Percentiles rank a stretch among this genome's conserved stretches.
Evolutionary conservation across 805 yeast genomes (phyloP).

Genomic region (Kodamaea fukazawae): DNA sequence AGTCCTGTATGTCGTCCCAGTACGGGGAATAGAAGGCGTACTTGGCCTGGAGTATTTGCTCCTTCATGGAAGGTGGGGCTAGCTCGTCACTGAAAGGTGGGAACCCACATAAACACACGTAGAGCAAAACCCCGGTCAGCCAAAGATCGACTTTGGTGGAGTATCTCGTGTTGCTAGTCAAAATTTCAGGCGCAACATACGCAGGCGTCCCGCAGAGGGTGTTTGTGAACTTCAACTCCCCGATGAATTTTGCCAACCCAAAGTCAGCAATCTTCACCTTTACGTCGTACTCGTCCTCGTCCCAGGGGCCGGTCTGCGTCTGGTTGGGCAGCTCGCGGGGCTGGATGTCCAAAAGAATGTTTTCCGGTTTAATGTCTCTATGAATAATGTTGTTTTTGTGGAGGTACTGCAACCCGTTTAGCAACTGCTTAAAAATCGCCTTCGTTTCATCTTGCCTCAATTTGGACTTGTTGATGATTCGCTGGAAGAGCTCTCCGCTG

Average conservation of each 20-base stretch:
- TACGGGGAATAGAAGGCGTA: conserved; percentile 77
- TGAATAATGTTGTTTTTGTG: conserved; percentile 43
- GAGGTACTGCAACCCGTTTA: conserved; percentile 37
- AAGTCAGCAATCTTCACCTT: conserved; percentile 79
- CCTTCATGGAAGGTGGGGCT: conserved; percentile 76
- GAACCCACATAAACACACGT: conserved; percentile 79
- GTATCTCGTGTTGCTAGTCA: conserved; percentile 53
- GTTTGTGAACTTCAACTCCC: conserved; percentile 69
- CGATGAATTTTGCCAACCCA: conserved; percentile 69
- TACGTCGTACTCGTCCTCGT: conserved; percentile 56
- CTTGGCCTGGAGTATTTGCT: conserved; percentile 64
- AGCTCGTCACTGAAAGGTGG: conserved; percentile 83
- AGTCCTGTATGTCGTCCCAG: conserved; percentile 70
- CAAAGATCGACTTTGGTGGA: conserved; percentile 75
- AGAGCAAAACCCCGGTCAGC: conserved; percentile 77
- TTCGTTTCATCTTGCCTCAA: conserved; percentile 61
- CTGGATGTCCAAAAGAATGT: conserved; percentile 47
- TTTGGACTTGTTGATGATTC: conserved; percentile 63
- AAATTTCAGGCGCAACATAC: conserved; percentile 80
- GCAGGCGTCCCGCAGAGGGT: conserved; percentile 87
- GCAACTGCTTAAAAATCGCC: conserved; percentile 51
- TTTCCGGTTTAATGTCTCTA: conserved; percentile 47
- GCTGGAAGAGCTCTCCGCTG: conserved; percentile 72
- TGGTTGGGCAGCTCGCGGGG: conserved; percentile 33
- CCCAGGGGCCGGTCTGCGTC: conserved; percentile 54